Percentiles rank a stretch among this genome's conserved stretches.
Conservation (phyloP, 805 yeast genomes). For the Candida coquimbonensis region DNA sequence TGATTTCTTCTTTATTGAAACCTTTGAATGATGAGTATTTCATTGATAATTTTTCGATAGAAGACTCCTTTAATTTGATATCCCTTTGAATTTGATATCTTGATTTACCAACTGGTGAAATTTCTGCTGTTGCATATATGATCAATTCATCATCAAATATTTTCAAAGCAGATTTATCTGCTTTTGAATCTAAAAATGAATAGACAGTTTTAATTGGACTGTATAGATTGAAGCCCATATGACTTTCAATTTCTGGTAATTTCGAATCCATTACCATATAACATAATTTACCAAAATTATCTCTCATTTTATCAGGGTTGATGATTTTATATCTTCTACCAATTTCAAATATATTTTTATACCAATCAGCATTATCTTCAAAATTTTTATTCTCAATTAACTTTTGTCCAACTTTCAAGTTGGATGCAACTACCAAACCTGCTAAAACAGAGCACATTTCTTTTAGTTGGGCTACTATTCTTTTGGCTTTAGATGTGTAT, state of each 20-base stretch:
- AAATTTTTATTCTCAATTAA: conserved; percentile 62
- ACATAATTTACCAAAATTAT: conserved; percentile 70
- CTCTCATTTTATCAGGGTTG: conserved; percentile 80
- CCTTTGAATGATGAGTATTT: conserved; percentile 38
- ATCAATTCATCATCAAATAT: conserved; percentile 54
- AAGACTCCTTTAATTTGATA: conserved; percentile 60
- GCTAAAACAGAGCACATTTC: conserved; percentile 76
- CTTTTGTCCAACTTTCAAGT: conserved; percentile 61
- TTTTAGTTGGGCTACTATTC: conserved; percentile 64
- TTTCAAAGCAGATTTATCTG: conserved; percentile 28
- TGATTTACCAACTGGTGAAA: conserved; percentile 50
- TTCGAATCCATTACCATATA: conserved; percentile 85
- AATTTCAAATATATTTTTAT: conserved; percentile 61
- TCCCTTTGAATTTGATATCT: conserved; percentile 48
- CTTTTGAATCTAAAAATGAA: conserved; percentile 36
- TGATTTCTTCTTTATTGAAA: conserved; percentile 51
- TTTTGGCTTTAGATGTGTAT: conserved; percentile 58
- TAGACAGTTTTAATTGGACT: conserved; percentile 64
- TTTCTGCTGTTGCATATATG: conserved; percentile 60
- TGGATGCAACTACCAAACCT: conserved; percentile 72
- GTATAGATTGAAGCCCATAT: conserved; percentile 70
- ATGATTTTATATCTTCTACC: conserved; percentile 77
- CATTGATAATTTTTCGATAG: conserved; percentile 53
- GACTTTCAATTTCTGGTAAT: conserved; percentile 59
- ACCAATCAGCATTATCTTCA: conserved; percentile 67